Evolutionary conservation across 2,329 filamentous ascomycete species (phyloP), one percentile per base, ranked within the genome.

Genomic region (Colletotrichum sansevieriae): DNA sequence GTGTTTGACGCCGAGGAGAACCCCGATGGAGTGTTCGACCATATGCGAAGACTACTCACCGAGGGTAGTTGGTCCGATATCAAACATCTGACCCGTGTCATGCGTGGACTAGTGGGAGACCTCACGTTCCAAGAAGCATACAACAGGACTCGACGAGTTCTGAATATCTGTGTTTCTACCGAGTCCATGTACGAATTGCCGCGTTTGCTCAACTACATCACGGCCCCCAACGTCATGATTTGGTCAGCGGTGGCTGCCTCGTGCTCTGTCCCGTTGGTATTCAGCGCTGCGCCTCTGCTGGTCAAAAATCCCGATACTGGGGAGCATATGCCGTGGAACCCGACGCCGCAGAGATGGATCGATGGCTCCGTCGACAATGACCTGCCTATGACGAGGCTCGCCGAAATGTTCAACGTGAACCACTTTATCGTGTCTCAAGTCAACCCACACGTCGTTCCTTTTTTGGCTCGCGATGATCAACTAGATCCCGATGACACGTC

Each of bases 361-460:
- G 95, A 98, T 77, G 95, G 95, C 1, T 98, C 95, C 1, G 93
- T 98, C 22, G 94, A 98, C 76, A 96, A 96, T 68, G 95, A 98
- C 78, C 83, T 98, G 3, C 95, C 95, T 2, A 97, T 97, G 89
- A 94, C 91, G 20, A 89, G 93, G 2, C 84, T 98, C 15, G 90
- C 94, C 1, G 94, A 97, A 76, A 95, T 98, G 92, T 97, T 98
- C 83, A 97, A 98, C 75, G 95, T 98, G 77, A 98, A 98, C 75
- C 95, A 98, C 77, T 98, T 98, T 76, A 98, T 98, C 73, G 95
- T 98, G 18, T 97, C 94, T 0, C 95, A 98, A 77, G 94, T 98
- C 58, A 98, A 98, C 74, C 95, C 95, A 0, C 95, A 98, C 74
- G 93, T 98, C 9, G 89, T 97, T 0, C 93, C 94, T 0, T 97